Percentiles rank a stretch among this genome's conserved stretches.
phyloP scores from a whole-genome alignment of 2,329 filamentous ascomycete species.

The Trichoderma asperellum region DNA sequence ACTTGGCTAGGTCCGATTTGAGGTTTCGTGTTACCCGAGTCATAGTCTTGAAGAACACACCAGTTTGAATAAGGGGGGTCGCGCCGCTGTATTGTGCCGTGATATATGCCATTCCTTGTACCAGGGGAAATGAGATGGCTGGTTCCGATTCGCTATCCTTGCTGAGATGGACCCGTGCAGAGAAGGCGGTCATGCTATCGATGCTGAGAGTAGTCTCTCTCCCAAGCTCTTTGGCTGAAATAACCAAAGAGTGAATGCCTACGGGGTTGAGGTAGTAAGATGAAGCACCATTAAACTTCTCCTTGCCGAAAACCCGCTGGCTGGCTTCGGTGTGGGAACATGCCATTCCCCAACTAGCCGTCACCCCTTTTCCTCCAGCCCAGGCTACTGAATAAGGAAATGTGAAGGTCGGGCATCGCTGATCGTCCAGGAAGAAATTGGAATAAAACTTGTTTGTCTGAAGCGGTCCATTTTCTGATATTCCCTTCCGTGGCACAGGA shows the following conservation, averaged over 20 bases:
- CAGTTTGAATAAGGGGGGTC: constrained; percentile 73
- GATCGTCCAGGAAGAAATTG: constrained; percentile 77
- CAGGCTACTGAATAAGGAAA: constrained; percentile 75
- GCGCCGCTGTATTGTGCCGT: constrained; percentile 75
- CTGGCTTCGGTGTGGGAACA: constrained; percentile 72
- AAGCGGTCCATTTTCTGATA: constrained; percentile 55
- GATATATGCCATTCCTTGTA: constrained; percentile 88
- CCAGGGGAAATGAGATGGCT: constrained; percentile 74
- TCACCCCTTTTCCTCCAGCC: constrained; percentile 64
- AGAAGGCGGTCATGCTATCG: constrained; percentile 61
- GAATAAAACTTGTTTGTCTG: constrained; percentile 81
- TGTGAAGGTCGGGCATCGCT: constrained; percentile 70
- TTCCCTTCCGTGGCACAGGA: constrained; percentile 59
- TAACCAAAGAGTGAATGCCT: constrained; percentile 76
- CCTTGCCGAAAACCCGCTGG: constrained; percentile 69
- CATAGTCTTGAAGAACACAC: constrained; percentile 73
- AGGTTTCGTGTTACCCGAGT: constrained; percentile 59
- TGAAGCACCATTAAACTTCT: constrained; percentile 59
- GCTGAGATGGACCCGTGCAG: constrained; percentile 68
- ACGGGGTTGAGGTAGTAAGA: constrained; percentile 81
- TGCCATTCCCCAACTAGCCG: constrained; percentile 75
- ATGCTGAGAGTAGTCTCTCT: constrained; percentile 59
- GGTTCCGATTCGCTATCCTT: constrained; percentile 56
- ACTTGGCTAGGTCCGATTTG: constrained; percentile 73
- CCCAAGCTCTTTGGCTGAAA: constrained; percentile 78